Evolutionary conservation across 352 stramenopile species (phyloP), one percentile per base, ranked within the genome.

Genomic region (Pythium scleroteichum): DNA sequence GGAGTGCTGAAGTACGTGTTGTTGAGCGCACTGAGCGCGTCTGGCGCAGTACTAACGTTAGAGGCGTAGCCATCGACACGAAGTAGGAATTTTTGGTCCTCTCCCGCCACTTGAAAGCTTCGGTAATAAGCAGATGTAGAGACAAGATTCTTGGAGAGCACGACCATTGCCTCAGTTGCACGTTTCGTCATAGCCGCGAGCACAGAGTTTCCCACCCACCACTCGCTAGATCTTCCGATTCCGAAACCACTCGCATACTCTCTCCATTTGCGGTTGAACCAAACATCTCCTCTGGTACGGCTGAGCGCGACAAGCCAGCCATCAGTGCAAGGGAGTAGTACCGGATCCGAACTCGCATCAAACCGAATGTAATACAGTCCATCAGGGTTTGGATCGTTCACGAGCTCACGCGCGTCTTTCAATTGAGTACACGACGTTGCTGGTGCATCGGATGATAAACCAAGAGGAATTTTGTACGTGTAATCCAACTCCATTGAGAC

Each of bases 1-100:
- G 76, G 57, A 0, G 78, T 82, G 41, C 78, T 88, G 19, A 88
- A 88, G 52, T 81, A 85, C 22, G 68, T 75, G 45, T 82, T 86
- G 44, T 71, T 82, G 33, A 88, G 72, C 6, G 46, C 13, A 2
- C 24, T 75, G 17, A 88, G 56, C 9, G 63, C 78, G 59, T 88
- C 76, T 0, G 64, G 49, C 2, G 75, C 75, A 38, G 68, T 79
- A 45, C 74, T 86, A 27, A 59, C 23, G 5, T 51, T 62, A 13
- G 50, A 23, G 46, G 58, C 68, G 54, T 74, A 85, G 7, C 78
- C 78, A 33, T 50, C 46, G 7, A 82, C 75, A 3, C 64, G 71
- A 35, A 88, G 48, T 10, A 85, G 53, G 50, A 72, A 86, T 38
- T 82, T 82, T 17, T 86, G 64, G 2, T 61, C 68, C 42, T 83